Evolutionary conservation across 129 eudicot genomes (phyloP), one percentile per base, ranked within the genome.

Genomic region (Sambucus nigra): DNA sequence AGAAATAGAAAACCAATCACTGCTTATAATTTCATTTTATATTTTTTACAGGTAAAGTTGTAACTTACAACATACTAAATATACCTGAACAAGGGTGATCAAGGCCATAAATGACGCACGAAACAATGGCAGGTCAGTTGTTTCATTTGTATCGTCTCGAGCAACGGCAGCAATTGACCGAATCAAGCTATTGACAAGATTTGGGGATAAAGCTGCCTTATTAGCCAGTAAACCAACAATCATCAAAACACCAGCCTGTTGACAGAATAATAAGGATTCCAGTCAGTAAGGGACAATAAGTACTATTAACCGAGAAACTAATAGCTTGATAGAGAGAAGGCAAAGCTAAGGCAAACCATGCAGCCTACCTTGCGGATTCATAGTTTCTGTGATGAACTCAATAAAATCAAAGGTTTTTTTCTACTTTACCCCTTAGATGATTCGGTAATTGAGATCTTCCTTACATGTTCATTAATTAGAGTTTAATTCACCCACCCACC

Each of bases 231-330:
- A 56, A 38, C 81, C 78, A 70, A 79, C 86, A 59, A 91, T 79
- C 87, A 91, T 91, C 69, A 91, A 65, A 25, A 95, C 73, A 58
- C 95, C 82, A 45, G 95, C 94, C 96, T 87, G 70, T 39, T 20
- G 29, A 58, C 4, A 53, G 13, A 60, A 50, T 22, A 23, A 21
- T 39, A n/a, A n/a, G n/a, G 16, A 49, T 7, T 7, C n/a, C 47
- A 18, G 14, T 53, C 47, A 45, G 42, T 7, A 45, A 69, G 41
- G n/a, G n/a, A n/a, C 44, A 39, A 59, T 15, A 31, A 25, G 39
- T 5, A 32, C 24, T 47, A 25, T 4, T 18, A 2, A n/a, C 14
- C 7, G 5, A 5, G 48, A 42, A 11, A 16, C 0, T 42, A 42
- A 14, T 42, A 42, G 48, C 42, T 35, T 35, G 2, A 35, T 35